phyloP scores from a whole-genome alignment of 805 yeast species.

The Candida orba region DNA sequence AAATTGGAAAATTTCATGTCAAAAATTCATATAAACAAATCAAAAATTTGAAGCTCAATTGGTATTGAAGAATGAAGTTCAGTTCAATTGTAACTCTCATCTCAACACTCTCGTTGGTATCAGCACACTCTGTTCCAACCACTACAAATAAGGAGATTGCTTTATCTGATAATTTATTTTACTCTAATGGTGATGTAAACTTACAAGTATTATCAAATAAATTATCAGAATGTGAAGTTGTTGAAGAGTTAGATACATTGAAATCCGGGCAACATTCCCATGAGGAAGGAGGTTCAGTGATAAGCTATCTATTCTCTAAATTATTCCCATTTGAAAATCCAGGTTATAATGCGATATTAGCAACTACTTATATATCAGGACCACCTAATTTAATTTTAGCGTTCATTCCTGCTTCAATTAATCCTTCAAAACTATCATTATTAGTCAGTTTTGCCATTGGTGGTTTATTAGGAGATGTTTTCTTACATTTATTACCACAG shows the following conservation, averaged over 20 bases:
- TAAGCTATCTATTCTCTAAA: conserved; percentile 34
- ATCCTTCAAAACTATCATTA: conserved; percentile 41
- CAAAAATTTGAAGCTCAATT: no score
- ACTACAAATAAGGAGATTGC: no score
- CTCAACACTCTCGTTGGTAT: no score
- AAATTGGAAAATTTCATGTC: no score
- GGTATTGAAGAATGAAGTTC: no score
- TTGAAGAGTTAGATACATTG: conserved; percentile 31
- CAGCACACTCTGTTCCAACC: no score
- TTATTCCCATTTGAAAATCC: conserved; percentile 48
- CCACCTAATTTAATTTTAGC: conserved; percentile 55
- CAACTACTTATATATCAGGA: conserved; percentile 57
- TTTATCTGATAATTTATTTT: conserved; percentile 16
- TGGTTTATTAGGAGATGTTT: conserved; percentile 68
- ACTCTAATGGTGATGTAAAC: conserved; percentile 38
- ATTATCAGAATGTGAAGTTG: conserved; percentile 32
- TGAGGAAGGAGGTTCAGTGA: conserved; percentile 21
- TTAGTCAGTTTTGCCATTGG: conserved; percentile 72
- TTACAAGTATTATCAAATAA: conserved; percentile 27
- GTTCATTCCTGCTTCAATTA: conserved; percentile 48
- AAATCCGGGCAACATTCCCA: conserved; percentile 18
- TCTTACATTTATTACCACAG: conserved; percentile 66
- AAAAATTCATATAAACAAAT: no score
- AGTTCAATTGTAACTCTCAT: no score
- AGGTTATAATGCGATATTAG: conserved; percentile 53